Evolutionary conservation across 345 rosid species (phyloP), one percentile per base, ranked within the genome.

Genomic region (Kernera saxatilis): DNA sequence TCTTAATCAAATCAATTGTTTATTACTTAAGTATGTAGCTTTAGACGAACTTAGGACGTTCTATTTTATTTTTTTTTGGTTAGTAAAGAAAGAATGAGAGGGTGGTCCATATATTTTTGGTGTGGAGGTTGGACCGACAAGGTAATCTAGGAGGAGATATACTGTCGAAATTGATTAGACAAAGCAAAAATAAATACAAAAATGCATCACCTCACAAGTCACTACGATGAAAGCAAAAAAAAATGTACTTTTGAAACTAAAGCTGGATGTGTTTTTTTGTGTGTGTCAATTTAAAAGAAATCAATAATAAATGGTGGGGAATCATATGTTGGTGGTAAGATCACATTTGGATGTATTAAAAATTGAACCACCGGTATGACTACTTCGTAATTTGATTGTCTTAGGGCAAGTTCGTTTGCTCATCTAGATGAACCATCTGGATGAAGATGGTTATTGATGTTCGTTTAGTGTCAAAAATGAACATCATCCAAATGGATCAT

Each of bases 91-190:
- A 59, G 41, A 74, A 68, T 14, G 14, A 60, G 55, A 50, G 50
- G 35, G 26, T 51, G 69, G 69, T 67, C 78, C 78, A 67, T 74
- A 59, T 30, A 58, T 13, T 66, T 57, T 60, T 25, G 57, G 40
- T 60, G 67, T 49, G 67, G 60, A 76, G 75, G 55, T 64, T 55
- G 75, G 14, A 40, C 67, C 71, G 75, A 76, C 79, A 76, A 64
- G 59, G 71, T 76, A 63, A 76, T 76, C 79, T 76, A 63, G 75
- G 79, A 64, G 27, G 61, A 76, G 71, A 76, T 70, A 63, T 70
- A 64, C 7, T 76, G 75, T 76, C 78, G 56, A 70, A 49, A 48
- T 23, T 76, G 75, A 76, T 64, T 70, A 70, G 75, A 76, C 66
- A 70, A 70, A 76, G 49, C 75, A 54, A 63, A 52, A 55, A 46